Base-by-base conservation (phyloP, 1,284 basidiomycete species). In the Waitea zeae region DNA sequence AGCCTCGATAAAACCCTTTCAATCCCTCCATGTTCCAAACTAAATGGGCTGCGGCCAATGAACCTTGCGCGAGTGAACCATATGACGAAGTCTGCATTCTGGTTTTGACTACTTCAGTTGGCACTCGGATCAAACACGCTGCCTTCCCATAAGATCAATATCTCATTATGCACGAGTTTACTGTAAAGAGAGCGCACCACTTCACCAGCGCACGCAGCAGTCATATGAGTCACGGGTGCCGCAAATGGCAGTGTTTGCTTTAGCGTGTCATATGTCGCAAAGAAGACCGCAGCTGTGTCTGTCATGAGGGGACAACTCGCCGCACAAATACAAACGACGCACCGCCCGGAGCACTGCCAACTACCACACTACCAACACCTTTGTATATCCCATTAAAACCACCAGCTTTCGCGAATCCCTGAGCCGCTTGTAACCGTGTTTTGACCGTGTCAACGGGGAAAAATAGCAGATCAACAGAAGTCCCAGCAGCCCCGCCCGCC, bases 391-490 rank as follows among this genome's bases (percentile, higher is more conserved):
- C 90, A 31, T 60, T 71, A 54, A 99, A 88, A 0, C 92, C 93
- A 5, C 95, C 93, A 1, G 88, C 77, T 17, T 64, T 61, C 38
- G 73, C 54, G 53, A 98, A 97, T 2, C 93, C 93, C 49, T 86
- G 76, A 1, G 75, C 56, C 3, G 89, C 81, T 50, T 98, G 93
- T 36, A 96, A 60, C 22, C 93, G 76, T 12, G 93, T 97, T 58
- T 98, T 98, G 51, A 97, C 60, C 1, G 93, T 96, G 58, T 98
- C 93, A 40, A 97, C 78, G 0, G 93, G 93, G 54, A 88, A 97
- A 61, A 97, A 93, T 24, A 96, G 69, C 38, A 97, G 67, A 57
- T 98, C 93, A 17, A 93, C 89, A 1, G 86, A 68, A 12, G 86
- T 82, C 30, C 90, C 90, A 17, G 90, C 87, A 26, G 78, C 54